Base-by-base conservation (phyloP, 2,329 filamentous ascomycete species). In the Keithomyces neogunnii region DNA sequence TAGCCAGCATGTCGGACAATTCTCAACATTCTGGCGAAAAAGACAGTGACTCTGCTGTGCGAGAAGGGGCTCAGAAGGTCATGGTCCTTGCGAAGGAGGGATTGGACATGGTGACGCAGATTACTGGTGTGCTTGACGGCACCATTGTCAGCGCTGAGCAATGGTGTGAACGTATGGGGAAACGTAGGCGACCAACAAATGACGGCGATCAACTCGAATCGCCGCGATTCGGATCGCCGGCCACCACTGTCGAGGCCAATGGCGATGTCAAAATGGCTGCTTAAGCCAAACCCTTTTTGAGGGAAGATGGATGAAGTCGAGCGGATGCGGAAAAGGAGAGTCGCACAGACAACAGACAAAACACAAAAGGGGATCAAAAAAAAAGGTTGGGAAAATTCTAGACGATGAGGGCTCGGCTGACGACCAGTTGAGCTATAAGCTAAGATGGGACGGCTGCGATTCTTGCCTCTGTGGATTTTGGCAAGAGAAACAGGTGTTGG, bases 21-120 rank as follows among this genome's bases (percentile, higher is more conserved):
- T 53, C 54, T 35, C 47, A 53, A 2, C 63, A 68, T 29, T 58
- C 61, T 30, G 55, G 54, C 56, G 54, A 62, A 46, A 64, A 65
- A 51, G 65, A 69, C 44, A 66, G 61, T 45, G 70, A 72, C 46
- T 64, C 63, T 7, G 66, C 66, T 13, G 55, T 71, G 8, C 63
- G 66, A 26, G 77, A 84, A 30, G 76, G 76, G 48, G 90, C 89
- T 0, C 85, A 90, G 59, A 79, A 86, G 40, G 90, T 95, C 51
- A 72, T 97, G 10, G 82, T 93, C 1, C 81, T 97, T 48, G 92
- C 92, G 5, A 87, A 86, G 61, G 92, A 97, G 65, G 89, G 91
- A 0, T 74, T 97, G 11, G 90, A 96, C 59, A 96, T 97, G 86
- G 90, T 97, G 77, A 80, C 83, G 1, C 90, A 96, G 66, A 89